These are phyloP conservation scores for Cladosporium sp. DNA, from an alignment of 2,329 filamentous ascomycete genomes.

Conservation along the genomic window DNA sequence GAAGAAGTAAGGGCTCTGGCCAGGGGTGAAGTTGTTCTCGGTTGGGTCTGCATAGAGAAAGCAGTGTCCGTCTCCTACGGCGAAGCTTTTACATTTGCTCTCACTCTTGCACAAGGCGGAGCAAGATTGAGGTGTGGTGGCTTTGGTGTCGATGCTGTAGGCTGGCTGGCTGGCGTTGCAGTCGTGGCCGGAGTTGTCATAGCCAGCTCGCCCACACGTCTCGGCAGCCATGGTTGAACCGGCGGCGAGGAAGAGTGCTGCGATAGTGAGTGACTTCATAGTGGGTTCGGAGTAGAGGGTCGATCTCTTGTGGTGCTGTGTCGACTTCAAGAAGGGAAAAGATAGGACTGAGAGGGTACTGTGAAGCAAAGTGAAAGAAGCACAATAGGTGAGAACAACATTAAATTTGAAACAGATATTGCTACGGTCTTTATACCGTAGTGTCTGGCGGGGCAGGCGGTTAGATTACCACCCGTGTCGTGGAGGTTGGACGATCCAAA, in stretches of 20 bases:
- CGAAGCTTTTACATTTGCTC: neutral
- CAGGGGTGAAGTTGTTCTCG: neutral
- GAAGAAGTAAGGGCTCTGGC: neutral
- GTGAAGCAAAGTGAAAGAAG: no score
- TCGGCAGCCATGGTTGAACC: neutral
- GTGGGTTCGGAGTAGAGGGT: neutral
- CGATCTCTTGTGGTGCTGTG: neutral
- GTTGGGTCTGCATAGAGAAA: neutral
- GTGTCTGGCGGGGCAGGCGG: neutral
- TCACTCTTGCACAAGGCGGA: constrained; percentile 1
- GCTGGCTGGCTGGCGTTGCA: neutral
- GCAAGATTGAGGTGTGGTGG: constrained; percentile 1
- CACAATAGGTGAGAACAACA: neutral
- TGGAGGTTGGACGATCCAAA: neutral
- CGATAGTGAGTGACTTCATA: neutral
- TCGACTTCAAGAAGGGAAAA: neutral
- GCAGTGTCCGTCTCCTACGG: neutral
- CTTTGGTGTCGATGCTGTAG: neutral
- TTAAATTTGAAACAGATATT: no score
- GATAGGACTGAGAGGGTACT: neutral
- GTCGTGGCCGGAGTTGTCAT: constrained; percentile 5
- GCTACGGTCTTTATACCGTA: neutral
- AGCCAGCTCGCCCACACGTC: neutral
- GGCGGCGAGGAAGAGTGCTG: neutral
- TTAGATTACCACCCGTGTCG: neutral